These are phyloP conservation scores for Puccinia brachypodii DNA, from an alignment of 1,284 basidiomycete species.

Conservation along the genomic window DNA sequence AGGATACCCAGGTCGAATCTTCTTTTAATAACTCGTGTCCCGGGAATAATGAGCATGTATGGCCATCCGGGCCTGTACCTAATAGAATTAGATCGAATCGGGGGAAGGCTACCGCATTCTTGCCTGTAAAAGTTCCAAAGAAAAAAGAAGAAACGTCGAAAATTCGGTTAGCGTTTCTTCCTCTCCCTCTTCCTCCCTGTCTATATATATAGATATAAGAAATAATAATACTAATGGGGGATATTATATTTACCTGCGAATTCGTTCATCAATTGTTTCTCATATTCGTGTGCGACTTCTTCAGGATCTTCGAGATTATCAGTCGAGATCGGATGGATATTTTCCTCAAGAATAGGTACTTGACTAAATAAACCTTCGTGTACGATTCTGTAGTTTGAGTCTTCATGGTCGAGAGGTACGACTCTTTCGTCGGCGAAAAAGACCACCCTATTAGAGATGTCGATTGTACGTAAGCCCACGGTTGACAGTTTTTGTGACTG, in stretches of 20 bases:
- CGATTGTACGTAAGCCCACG: no score
- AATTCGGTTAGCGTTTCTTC: not conserved
- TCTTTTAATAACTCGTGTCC: conserved; percentile 80
- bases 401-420: conserved; percentile 86
- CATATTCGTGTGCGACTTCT: conserved; percentile 58
- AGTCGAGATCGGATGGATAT: conserved; percentile 84
- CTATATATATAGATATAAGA: not conserved
- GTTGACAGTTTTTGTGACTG: no score
- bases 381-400: conserved; percentile 86
- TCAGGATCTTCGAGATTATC: conserved; percentile 64
- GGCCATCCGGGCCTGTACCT: conserved; percentile 91
- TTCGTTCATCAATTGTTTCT: conserved; percentile 62
- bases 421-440: conserved; percentile 97
- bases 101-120: conserved; percentile 87
- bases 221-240: not conserved
- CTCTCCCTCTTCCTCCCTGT: not conserved
- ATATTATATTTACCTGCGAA: conserved; percentile 54
- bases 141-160: conserved; percentile 9
- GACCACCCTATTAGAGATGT: conserved; percentile 72
- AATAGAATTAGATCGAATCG: conserved; percentile 91
- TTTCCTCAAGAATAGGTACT: conserved; percentile 72
- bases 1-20: conserved; percentile 89
- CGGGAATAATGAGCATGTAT: conserved; percentile 95
- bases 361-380: conserved; percentile 75
- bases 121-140: conserved; percentile 63